Evolutionary conservation across 2,329 filamentous ascomycete species (phyloP).

Genomic region (Monilinia polystroma): DNA sequence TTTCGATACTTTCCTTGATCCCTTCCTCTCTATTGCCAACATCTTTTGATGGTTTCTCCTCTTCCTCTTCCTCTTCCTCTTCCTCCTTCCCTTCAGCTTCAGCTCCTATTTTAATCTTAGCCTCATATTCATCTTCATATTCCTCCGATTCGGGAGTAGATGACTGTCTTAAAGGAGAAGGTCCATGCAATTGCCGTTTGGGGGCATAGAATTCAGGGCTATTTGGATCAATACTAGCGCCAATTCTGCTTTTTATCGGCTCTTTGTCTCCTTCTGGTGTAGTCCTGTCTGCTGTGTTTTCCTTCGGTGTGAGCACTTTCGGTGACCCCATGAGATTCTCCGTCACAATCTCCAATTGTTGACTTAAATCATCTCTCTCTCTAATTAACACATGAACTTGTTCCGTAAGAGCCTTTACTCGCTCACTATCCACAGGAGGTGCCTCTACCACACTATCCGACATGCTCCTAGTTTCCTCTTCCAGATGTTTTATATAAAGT

Average conservation of each 20-base stretch:
- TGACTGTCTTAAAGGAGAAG: slow-evolving; percentile 13
- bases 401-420: background rate
- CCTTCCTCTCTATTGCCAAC: background rate
- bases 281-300: no score
- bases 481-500: background rate
- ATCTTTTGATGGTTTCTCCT: background rate
- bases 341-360: slow-evolving; percentile 14
- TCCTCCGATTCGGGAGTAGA: slow-evolving; percentile 3
- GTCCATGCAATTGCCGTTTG: background rate
- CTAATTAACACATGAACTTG: background rate
- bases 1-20: slow-evolving; percentile 7
- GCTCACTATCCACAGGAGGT: no score
- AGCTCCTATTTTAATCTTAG: background rate
- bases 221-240: background rate
- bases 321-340: slow-evolving; percentile 11
- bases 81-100: background rate
- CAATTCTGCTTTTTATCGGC: background rate
- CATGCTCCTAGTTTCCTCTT: background rate
- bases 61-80: background rate
- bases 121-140: background rate
- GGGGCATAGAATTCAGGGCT: background rate
- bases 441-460: background rate
- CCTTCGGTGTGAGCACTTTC: background rate
- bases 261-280: background rate
- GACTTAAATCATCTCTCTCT: background rate